Percentiles rank a stretch among this genome's conserved stretches.
phyloP scores from a whole-genome alignment of 352 stramenopile species.

The Globisporangium recalcitrans region DNA sequence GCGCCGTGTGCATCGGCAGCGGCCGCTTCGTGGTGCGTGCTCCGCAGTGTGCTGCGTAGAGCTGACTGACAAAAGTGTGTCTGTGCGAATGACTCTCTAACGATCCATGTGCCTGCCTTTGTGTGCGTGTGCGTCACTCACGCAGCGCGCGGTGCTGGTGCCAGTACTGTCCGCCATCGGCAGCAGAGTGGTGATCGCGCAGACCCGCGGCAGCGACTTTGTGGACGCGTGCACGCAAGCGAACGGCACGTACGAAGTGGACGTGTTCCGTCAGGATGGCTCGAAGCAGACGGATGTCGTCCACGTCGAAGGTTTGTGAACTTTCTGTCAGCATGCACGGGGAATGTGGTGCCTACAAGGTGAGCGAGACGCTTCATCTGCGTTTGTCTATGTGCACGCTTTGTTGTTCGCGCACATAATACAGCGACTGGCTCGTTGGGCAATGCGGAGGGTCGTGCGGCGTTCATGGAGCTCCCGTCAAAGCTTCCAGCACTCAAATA shows the following conservation, averaged over 20 bases:
- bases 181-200: conserved; percentile 26
- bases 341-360: background rate
- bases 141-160: conserved; percentile 32
- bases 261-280: conserved; percentile 27
- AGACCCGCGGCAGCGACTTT: conserved; percentile 32
- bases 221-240: conserved; percentile 16
- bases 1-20: conserved; percentile 57
- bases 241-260: conserved; percentile 28
- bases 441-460: conserved; percentile 13
- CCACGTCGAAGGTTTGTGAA: conserved; percentile 6
- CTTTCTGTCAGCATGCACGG: background rate
- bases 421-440: conserved; percentile 27
- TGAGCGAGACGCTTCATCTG: background rate
- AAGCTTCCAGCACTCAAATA: conserved; percentile 24
- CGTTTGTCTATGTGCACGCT: background rate
- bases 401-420: background rate
- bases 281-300: conserved; percentile 17
- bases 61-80: no score
- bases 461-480: conserved; percentile 26
- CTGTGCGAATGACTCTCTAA: no score
- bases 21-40: conserved; percentile 58
- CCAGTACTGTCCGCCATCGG: conserved; percentile 21
- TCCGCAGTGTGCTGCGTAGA: background rate
- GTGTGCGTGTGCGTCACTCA: background rate
- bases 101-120: background rate